These are phyloP conservation scores for Ceratocystiopsis brevicomis DNA, from an alignment of 2,329 filamentous ascomycete species.

Conservation along the genomic window DNA sequence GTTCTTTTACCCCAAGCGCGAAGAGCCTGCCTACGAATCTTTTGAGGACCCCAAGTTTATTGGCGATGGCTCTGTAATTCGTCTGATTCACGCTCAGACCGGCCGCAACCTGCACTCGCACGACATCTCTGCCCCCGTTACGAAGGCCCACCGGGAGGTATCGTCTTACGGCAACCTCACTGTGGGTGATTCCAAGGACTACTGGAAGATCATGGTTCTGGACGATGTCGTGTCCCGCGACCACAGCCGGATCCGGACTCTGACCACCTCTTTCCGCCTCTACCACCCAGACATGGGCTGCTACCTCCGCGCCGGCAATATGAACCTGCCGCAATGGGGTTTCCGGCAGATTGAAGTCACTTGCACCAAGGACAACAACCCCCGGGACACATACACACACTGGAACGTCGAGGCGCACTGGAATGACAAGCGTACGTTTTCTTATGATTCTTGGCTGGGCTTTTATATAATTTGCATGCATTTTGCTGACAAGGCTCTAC, in stretches of 20 bases:
- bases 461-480: background rate
- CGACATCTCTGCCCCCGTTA: conserved; percentile 68
- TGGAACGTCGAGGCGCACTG: conserved; percentile 96
- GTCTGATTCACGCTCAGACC: conserved; percentile 84
- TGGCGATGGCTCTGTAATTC: conserved; percentile 57
- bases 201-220: conserved; percentile 88
- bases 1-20: conserved; percentile 93
- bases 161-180: conserved; percentile 93
- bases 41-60: conserved; percentile 59
- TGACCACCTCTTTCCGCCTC: conserved; percentile 84
- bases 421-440: conserved; percentile 65
- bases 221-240: conserved; percentile 77
- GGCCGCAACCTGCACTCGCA: conserved; percentile 96
- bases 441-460: background rate
- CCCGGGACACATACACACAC: conserved; percentile 84
- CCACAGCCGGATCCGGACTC: conserved; percentile 65
- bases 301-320: conserved; percentile 86
- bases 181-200: conserved; percentile 90
- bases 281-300: conserved; percentile 68
- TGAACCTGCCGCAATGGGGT: conserved; percentile 94
- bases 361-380: conserved; percentile 83
- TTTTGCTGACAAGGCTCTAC: conserved; percentile 14
- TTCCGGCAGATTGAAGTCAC: conserved; percentile 99
- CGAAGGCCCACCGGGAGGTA: conserved; percentile 80
- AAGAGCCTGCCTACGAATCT: conserved; percentile 51